A percentile compares a stretch with the other conserved stretches of the same genome.
Conservation (phyloP, 495 filamentous ascomycete species). For the Xylaria cubensis region DNA sequence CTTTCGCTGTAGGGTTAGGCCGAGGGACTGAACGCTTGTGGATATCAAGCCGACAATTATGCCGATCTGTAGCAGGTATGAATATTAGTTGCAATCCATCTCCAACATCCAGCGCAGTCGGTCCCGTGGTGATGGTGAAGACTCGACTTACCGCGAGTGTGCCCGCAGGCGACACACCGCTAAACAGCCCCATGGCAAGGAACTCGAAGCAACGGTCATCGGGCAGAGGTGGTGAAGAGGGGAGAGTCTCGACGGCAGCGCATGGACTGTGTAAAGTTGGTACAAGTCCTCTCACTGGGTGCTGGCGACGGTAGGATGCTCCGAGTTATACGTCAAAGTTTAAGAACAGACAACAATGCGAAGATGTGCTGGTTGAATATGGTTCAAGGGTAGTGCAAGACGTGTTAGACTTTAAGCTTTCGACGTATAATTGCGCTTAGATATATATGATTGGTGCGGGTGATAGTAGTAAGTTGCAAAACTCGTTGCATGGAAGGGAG, state of each 20-base stretch:
- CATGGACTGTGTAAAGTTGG: conserved; percentile 30
- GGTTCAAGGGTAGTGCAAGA: not conserved
- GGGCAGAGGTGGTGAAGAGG: conserved; percentile 35
- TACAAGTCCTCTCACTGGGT: not conserved
- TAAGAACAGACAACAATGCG: not conserved
- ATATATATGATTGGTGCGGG: not conserved
- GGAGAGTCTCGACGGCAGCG: conserved; percentile 29
- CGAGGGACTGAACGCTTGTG: conserved; percentile 91
- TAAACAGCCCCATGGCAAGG: conserved; percentile 72
- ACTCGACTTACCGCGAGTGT: conserved; percentile 76
- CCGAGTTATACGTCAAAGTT: not conserved
- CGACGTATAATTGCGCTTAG: not conserved
- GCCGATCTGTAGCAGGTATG: conserved; percentile 67
- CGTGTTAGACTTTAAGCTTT: not conserved
- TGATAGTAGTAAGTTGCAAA: not conserved
- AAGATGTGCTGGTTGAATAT: not conserved
- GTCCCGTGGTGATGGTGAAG: conserved; percentile 1
- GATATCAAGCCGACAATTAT: conserved; percentile 92
- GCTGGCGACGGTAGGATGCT: not conserved
- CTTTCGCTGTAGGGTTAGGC: conserved; percentile 97
- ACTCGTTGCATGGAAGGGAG: not conserved
- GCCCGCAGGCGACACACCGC: conserved; percentile 82
- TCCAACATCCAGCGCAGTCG: conserved; percentile 25
- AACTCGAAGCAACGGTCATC: conserved; percentile 34
- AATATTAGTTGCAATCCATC: conserved; percentile 24